A percentile compares a stretch with the other conserved stretches of the same genome.
Conservation (phyloP, 306 rosid genomes). For the Quercus cerris region DNA sequence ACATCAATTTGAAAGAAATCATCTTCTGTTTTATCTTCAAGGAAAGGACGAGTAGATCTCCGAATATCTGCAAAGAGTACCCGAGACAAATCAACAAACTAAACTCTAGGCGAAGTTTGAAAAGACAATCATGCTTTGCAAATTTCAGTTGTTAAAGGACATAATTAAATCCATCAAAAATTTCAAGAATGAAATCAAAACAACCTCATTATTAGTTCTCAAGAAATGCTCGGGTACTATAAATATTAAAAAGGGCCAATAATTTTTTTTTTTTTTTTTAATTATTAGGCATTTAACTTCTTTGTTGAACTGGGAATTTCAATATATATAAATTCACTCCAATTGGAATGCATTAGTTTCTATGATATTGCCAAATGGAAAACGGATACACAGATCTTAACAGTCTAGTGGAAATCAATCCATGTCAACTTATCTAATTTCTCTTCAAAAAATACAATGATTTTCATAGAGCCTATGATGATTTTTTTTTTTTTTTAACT, state of each 20-base stretch:
- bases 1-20: conserved; percentile 97
- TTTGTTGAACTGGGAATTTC: too few species aligned
- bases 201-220: not conserved
- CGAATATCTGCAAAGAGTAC: conserved; percentile 65
- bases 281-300: too few species aligned
- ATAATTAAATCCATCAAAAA: not conserved
- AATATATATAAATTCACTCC: too few species aligned
- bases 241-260: not conserved
- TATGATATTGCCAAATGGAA: too few species aligned
- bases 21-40: conserved; percentile 78
- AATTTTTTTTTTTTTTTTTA: too few species aligned
- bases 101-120: not conserved
- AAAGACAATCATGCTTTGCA: not conserved
- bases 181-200: not conserved
- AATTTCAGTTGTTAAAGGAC: not conserved
- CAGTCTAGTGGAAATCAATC: too few species aligned
- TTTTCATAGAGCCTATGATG: too few species aligned
- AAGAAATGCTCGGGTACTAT: not conserved
- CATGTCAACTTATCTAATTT: too few species aligned
- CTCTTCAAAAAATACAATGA: too few species aligned
- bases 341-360: too few species aligned
- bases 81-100: conserved; percentile 4
- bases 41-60: conserved; percentile 84
- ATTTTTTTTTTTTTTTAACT: too few species aligned
- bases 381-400: too few species aligned